These are phyloP conservation scores for Colletotrichum phormii DNA, from an alignment of 2,329 filamentous ascomycete species.

Conservation along the genomic window DNA sequence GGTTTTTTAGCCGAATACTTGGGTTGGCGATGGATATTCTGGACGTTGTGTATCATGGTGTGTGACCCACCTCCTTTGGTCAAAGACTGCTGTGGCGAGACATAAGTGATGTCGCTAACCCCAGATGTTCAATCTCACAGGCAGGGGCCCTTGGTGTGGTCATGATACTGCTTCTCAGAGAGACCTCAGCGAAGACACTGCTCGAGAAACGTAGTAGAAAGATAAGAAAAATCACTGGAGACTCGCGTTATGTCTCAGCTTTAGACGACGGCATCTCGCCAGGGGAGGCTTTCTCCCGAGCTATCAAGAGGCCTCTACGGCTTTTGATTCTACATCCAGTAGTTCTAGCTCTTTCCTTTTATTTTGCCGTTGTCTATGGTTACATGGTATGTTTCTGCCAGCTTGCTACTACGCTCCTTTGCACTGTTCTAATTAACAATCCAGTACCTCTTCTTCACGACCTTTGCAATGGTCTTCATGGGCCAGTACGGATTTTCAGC, in stretches of 20 bases:
- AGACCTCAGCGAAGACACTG: constrained; percentile 61
- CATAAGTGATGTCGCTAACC: background rate
- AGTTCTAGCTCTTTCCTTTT: constrained; percentile 57
- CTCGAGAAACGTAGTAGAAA: constrained; percentile 58
- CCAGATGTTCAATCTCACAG: background rate
- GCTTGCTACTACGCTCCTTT: constrained; percentile 27
- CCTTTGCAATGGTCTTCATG: constrained; percentile 53
- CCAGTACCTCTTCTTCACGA: constrained; percentile 57
- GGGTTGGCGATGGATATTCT: constrained; percentile 59
- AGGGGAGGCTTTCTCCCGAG: constrained; percentile 45
- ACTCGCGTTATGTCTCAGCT: constrained; percentile 38
- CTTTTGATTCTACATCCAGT: constrained; percentile 65
- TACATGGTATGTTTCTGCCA: constrained; percentile 37
- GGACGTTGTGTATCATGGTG: constrained; percentile 54
- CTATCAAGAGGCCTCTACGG: constrained; percentile 56
- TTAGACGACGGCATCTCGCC: constrained; percentile 25
- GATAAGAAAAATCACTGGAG: constrained; percentile 54
- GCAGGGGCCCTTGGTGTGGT: constrained; percentile 43
- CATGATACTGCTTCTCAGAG: constrained; percentile 54
- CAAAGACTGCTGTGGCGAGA: constrained; percentile 20
- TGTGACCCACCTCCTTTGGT: constrained; percentile 5
- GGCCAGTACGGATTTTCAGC: constrained; percentile 46
- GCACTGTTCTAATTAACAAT: too few species aligned
- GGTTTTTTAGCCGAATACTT: constrained; percentile 43
- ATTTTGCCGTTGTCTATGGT: constrained; percentile 50